Evolutionary conservation across 257 asterid genomes (phyloP).

Genomic region (Osmanthus fragrans): DNA sequence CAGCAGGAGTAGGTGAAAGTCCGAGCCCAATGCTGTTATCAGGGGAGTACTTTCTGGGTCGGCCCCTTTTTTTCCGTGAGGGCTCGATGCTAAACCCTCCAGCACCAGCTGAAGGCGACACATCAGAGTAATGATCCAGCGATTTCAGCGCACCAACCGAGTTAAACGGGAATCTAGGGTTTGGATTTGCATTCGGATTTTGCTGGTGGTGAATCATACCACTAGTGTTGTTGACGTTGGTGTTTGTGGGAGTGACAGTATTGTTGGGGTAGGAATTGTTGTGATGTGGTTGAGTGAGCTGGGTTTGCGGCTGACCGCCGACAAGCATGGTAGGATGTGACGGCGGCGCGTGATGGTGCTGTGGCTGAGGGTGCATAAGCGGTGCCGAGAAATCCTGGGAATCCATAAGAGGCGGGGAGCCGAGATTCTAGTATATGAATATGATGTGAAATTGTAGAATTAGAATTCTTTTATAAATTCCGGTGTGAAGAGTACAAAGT

Average conservation of each 20-base stretch:
- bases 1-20: slow-evolving; percentile 59
- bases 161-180: slow-evolving; percentile 58
- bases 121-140: slow-evolving; percentile 55
- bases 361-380: slow-evolving; percentile 26
- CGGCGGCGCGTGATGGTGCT: slow-evolving; percentile 33
- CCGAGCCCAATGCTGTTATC: slow-evolving; percentile 76
- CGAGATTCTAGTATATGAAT: neutral
- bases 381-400: slow-evolving; percentile 44
- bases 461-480: neutral
- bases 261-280: slow-evolving; percentile 46
- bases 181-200: neutral
- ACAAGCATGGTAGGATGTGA: slow-evolving; percentile 33
- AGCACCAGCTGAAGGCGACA: slow-evolving; percentile 43
- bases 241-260: slow-evolving; percentile 30
- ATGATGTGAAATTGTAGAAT: slow-evolving; percentile 1
- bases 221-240: slow-evolving; percentile 31
- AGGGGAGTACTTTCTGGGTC: slow-evolving; percentile 86
- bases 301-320: slow-evolving; percentile 31
- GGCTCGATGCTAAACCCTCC: slow-evolving; percentile 60
- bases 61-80: slow-evolving; percentile 74
- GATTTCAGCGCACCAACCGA: slow-evolving; percentile 41
- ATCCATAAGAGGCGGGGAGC: slow-evolving; percentile 39
- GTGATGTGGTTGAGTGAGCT: slow-evolving; percentile 36
- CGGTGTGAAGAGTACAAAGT: neutral
- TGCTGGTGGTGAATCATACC: slow-evolving; percentile 33